Conservation (phyloP, 2,329 filamentous ascomycete genomes). For the Trichoderma citrinoviride region DNA sequence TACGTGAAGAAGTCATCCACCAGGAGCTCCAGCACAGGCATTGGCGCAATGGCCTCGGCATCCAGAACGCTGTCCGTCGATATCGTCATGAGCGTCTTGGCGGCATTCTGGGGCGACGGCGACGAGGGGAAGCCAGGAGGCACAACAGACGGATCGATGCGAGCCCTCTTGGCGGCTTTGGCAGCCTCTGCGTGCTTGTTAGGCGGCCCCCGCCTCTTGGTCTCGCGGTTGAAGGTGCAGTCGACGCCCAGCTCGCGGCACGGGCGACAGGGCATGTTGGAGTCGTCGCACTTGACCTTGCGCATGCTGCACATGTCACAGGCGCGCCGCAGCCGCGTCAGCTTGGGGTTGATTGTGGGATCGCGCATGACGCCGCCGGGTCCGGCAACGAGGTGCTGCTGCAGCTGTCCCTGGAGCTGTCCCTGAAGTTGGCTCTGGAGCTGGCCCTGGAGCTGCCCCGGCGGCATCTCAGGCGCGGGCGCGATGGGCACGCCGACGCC, state of each 20-base stretch:
- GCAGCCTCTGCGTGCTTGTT: constrained; percentile 59
- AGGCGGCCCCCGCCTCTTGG: constrained; percentile 57
- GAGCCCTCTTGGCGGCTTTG: constrained; percentile 50
- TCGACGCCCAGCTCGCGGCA: constrained; percentile 57
- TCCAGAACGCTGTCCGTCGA: constrained; percentile 45
- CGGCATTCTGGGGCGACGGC: constrained; percentile 46
- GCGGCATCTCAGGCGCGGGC: constrained; percentile 17
- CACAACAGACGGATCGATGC: constrained; percentile 34
- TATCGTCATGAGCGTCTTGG: constrained; percentile 49
- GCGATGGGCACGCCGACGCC: constrained; percentile 16
- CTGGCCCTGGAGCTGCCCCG: constrained; percentile 22
- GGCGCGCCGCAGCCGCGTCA: constrained; percentile 56
- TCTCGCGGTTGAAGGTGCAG: constrained; percentile 56
- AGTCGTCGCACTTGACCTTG: constrained; percentile 61
- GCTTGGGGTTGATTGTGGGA: constrained; percentile 47
- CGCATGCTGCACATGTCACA: constrained; percentile 62
- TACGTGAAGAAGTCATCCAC: constrained; percentile 84
- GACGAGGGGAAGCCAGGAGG: constrained; percentile 33
- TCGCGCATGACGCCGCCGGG: constrained; percentile 35
- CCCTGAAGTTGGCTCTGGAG: constrained; percentile 17
- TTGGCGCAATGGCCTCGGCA: constrained; percentile 68
- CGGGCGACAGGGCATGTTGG: constrained; percentile 54
- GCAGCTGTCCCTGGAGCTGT: constrained; percentile 22
- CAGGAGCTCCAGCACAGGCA: constrained; percentile 64
- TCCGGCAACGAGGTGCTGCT: constrained; percentile 20